phyloP scores from a whole-genome alignment of 1,284 basidiomycete species.

The Polyporus tsugae region DNA sequence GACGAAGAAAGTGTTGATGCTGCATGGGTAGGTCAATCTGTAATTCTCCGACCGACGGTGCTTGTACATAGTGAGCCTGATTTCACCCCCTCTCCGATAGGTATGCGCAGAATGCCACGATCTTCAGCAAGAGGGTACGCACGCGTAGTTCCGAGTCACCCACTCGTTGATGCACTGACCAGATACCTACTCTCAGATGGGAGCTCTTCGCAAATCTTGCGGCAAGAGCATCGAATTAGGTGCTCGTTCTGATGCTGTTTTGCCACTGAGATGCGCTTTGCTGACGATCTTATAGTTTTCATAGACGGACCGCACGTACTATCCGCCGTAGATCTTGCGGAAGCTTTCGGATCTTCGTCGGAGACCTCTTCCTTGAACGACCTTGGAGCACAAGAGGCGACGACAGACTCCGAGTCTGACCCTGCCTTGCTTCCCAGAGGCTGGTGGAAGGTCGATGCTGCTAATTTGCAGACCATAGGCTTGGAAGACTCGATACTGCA shows the following conservation, averaged over 20 bases:
- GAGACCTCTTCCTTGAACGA: slow-evolving; percentile 49
- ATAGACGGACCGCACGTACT: slow-evolving; percentile 82
- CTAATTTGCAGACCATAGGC: slow-evolving; percentile 60
- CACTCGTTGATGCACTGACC: neutral
- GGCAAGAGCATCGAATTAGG: slow-evolving; percentile 77
- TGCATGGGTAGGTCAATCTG: slow-evolving; percentile 61
- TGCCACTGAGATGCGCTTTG: neutral
- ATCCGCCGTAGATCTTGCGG: slow-evolving; percentile 71
- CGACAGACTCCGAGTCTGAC: slow-evolving; percentile 55
- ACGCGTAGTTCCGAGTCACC: neutral
- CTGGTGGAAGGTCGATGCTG: slow-evolving; percentile 76
- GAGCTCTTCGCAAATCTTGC: slow-evolving; percentile 78
- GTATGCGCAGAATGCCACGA: slow-evolving; percentile 82
- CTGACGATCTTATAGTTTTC: slow-evolving; percentile 65
- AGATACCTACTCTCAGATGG: slow-evolving; percentile 54
- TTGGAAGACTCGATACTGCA: slow-evolving; percentile 63
- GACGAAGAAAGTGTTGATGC: slow-evolving; percentile 55
- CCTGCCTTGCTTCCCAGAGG: slow-evolving; percentile 76
- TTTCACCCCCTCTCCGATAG: slow-evolving; percentile 49
- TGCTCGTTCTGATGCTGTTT: slow-evolving; percentile 40
- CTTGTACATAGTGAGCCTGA: neutral
- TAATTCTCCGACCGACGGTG: too few relatives aligned
- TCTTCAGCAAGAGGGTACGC: slow-evolving; percentile 83
- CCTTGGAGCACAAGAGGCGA: slow-evolving; percentile 64
- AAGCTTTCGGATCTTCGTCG: slow-evolving; percentile 38